Conservation (phyloP, 345 rosid species). For the Ceriops zippeliana region DNA sequence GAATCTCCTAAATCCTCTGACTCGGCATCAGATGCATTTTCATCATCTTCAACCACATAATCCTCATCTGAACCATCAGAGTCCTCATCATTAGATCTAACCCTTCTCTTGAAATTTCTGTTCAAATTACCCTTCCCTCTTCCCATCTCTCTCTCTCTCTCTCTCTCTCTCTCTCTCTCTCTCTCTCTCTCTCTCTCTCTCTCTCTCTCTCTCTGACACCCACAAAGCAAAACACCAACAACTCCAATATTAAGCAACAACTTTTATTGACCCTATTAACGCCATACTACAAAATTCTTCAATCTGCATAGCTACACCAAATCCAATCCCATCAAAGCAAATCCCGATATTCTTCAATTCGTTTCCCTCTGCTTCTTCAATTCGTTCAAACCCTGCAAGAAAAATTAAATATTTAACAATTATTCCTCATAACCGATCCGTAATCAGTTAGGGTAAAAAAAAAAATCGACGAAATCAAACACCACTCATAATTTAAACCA, state of each 20-base stretch:
- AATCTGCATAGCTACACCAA: slow-evolving; percentile 22
- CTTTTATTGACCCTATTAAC: slow-evolving; percentile 17
- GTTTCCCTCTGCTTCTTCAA: slow-evolving; percentile 22
- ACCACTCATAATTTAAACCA: background rate
- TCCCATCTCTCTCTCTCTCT: slow-evolving; percentile 57
- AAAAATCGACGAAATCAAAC: slow-evolving; percentile 12
- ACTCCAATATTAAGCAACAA: slow-evolving; percentile 29
- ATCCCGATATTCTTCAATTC: slow-evolving; percentile 21
- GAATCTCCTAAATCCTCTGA: slow-evolving; percentile 50
- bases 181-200: too few species aligned
- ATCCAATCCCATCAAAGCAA: slow-evolving; percentile 16
- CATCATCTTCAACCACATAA: slow-evolving; percentile 79
- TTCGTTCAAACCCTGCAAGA: slow-evolving; percentile 24
- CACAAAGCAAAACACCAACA: slow-evolving; percentile 15
- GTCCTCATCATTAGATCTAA: slow-evolving; percentile 48
- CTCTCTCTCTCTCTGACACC: slow-evolving; percentile 1
- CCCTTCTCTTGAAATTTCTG: slow-evolving; percentile 44
- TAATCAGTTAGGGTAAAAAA: background rate
- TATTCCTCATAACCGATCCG: slow-evolving; percentile 30
- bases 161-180: slow-evolving; percentile 3
- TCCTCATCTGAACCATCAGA: slow-evolving; percentile 99
- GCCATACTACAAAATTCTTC: slow-evolving; percentile 9
- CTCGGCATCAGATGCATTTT: slow-evolving; percentile 58
- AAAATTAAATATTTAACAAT: slow-evolving; percentile 13
- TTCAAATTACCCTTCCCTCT: slow-evolving; percentile 54